phyloP scores from a whole-genome alignment of 768 basidiomycete genomes.

The Lentinula sp. region DNA sequence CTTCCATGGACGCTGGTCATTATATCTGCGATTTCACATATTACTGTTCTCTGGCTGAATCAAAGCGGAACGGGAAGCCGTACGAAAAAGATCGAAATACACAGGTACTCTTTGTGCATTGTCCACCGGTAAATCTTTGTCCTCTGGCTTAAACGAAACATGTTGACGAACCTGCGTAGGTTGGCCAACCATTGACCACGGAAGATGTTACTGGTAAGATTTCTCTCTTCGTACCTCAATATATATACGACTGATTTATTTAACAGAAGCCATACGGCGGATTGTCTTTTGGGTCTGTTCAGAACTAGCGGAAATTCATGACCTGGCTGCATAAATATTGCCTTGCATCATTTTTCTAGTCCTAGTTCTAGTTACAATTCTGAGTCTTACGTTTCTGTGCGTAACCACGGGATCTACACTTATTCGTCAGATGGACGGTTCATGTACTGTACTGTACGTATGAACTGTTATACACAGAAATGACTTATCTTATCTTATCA shows the following conservation, averaged over 20 bases:
- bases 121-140: conserved; percentile 42
- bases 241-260: not conserved
- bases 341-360: too few species aligned
- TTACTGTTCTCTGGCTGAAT: conserved; percentile 70
- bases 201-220: conserved; percentile 46
- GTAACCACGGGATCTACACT: too few species aligned
- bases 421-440: too few species aligned
- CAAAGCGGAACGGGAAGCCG: conserved; percentile 41
- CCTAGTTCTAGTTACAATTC: too few species aligned
- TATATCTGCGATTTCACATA: conserved; percentile 75
- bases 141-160: not conserved
- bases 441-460: too few species aligned
- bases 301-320: not conserved
- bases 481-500: too few species aligned
- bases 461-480: too few species aligned
- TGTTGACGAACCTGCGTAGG: not conserved
- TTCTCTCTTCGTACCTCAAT: not conserved
- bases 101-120: conserved; percentile 65
- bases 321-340: not conserved
- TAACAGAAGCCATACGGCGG: conserved; percentile 46
- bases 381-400: too few species aligned
- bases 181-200: conserved; percentile 52
- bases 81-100: conserved; percentile 35
- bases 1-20: conserved; percentile 72
- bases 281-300: conserved; percentile 51